A percentile compares a stretch with the other conserved stretches of the same genome.
phyloP scores from a whole-genome alignment of 306 rosid genomes.

The Quercus rubra region DNA sequence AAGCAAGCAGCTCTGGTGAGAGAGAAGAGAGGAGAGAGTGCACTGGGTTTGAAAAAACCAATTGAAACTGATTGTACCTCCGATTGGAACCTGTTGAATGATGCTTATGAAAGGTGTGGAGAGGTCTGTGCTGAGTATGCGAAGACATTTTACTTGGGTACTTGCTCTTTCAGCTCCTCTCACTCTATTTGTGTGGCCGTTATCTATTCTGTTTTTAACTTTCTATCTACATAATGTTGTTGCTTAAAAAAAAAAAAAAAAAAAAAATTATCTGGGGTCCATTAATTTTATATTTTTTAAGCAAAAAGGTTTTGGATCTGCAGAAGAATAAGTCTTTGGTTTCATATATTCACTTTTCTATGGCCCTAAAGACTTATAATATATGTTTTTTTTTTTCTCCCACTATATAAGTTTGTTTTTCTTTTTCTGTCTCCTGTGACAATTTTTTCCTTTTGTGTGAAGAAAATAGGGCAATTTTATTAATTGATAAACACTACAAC shows the following conservation, averaged over 20 bases:
- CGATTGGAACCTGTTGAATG: conserved; percentile 56
- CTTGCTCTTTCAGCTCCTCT: not conserved
- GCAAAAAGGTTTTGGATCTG: not conserved
- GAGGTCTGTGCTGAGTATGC: conserved; percentile 98
- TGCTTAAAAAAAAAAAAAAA: not conserved
- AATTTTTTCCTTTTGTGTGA: too few species aligned
- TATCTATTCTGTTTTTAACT: not conserved
- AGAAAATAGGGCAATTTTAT: too few species aligned
- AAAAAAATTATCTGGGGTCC: not conserved
- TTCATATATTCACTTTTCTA: not conserved
- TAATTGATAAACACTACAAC: too few species aligned
- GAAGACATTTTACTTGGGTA: conserved; percentile 89
- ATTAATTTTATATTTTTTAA: not conserved
- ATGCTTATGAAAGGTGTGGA: conserved; percentile 85
- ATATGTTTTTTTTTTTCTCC: too few species aligned
- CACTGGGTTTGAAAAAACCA: conserved; percentile 29
- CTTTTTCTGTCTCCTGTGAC: too few species aligned
- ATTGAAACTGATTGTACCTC: conserved; percentile 33
- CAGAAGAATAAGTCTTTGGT: not conserved
- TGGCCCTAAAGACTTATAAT: too few species aligned
- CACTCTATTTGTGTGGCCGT: not conserved
- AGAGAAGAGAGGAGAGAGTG: conserved; percentile 32
- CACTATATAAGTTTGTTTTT: too few species aligned
- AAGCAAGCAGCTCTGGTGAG: conserved; percentile 81
- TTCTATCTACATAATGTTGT: not conserved